These are phyloP conservation scores for Termitomyces sp. DNA, from an alignment of 768 basidiomycete species.

Conservation along the genomic window DNA sequence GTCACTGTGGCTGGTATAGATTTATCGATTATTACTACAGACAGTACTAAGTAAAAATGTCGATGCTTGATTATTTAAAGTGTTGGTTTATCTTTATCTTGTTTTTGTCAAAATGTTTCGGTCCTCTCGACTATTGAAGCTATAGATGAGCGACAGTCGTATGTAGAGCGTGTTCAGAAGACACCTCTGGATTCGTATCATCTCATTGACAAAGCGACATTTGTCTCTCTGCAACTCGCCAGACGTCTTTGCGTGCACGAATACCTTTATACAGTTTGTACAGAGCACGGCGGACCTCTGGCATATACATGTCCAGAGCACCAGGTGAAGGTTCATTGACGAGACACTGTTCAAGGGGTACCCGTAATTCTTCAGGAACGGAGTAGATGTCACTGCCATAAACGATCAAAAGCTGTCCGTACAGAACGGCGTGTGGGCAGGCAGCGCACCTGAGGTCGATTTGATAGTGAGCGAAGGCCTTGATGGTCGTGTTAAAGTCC, in stretches of 20 bases:
- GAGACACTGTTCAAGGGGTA: conserved; percentile 60
- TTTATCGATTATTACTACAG: no score
- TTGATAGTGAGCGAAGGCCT: conserved; percentile 68
- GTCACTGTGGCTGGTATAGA: no score
- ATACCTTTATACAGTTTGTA: conserved; percentile 81
- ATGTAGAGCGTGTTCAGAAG: no score
- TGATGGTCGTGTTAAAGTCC: conserved; percentile 79
- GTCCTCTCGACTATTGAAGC: no score
- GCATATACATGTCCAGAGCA: conserved; percentile 73
- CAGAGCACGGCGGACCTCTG: conserved; percentile 78
- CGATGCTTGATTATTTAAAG: background rate
- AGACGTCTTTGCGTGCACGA: conserved; percentile 64
- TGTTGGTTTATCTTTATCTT: background rate
- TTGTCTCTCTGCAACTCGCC: conserved; percentile 25
- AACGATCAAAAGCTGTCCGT: background rate
- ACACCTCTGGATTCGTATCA: background rate
- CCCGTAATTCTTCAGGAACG: conserved; percentile 60
- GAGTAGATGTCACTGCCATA: conserved; percentile 55
- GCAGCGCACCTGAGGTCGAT: conserved; percentile 63
- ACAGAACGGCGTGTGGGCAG: background rate
- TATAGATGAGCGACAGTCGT: background rate
- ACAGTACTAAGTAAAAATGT: no score
- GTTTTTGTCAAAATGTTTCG: background rate
- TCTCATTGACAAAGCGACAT: conserved; percentile 1
- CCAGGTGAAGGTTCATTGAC: conserved; percentile 78